Base-by-base conservation (phyloP, 805 yeast species). In the Millerozyma miso region DNA sequence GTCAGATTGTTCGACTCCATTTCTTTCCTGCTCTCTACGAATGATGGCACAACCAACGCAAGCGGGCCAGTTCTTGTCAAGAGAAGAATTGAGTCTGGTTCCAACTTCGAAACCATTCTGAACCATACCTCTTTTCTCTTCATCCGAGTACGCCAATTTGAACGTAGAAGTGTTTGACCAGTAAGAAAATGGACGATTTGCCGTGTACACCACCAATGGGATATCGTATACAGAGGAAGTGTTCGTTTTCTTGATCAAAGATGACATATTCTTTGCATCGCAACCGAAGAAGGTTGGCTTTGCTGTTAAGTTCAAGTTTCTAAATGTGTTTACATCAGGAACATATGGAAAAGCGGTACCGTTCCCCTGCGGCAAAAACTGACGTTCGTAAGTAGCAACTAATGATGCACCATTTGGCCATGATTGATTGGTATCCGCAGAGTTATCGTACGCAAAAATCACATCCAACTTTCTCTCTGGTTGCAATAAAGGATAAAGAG, bases 271-370 rank as follows among this genome's bases (percentile, higher is more conserved):
- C 1, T 63, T 50, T 3, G 86, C 73, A 56, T 85, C 76, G 63
- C 96, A 88, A 29, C 96, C 96, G 59, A 88, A 88, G 67, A 88
- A 88, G 0, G 84, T 73, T 39, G 96, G 95, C 46, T 65, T 74
- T 7, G 81, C 69, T 13, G 87, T 82, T 48, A 87, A 69, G 44
- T 84, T 84, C 49, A 67, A 53, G 45, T 74, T 73, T 19, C 77
- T 55, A 60, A 87, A 84, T 0, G 89, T 75, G 35, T 72, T 63
- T 19, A 59, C 65, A 58, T 80, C 90, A 10, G 96, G 96, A 42
- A 88, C 90, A 51, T 84, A 78, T 7, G 96, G 95, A 73, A 85
- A 85, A 2, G 83, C 69, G 19, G 85, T 76, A 39, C 79, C 77
- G 48, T 74, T 70, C 20, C 82, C 83, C 50, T 75, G 74, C 1